Percentiles rank a stretch among this genome's conserved stretches.
These are phyloP conservation scores for Fusarium penzigii DNA, from an alignment of 2,329 filamentous ascomycete genomes.

Conservation along the genomic window DNA sequence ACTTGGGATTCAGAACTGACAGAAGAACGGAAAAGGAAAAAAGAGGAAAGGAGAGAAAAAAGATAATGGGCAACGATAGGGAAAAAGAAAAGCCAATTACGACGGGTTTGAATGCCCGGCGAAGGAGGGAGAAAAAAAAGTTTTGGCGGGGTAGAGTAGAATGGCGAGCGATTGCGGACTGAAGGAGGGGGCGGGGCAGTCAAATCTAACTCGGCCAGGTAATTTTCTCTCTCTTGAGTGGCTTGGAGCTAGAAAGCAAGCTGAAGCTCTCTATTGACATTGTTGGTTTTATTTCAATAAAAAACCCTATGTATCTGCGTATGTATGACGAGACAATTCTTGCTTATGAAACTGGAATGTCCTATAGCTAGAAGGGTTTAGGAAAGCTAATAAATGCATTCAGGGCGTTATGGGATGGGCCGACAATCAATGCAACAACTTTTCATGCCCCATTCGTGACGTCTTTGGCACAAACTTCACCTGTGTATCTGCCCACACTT, in stretches of 20 bases:
- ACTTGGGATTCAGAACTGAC: not conserved
- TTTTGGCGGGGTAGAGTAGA: conserved; percentile 30
- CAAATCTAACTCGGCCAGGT: not conserved
- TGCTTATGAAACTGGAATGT: no score
- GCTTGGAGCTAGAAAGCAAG: not conserved
- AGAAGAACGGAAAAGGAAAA: conserved; percentile 12
- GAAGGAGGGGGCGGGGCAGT: conserved; percentile 25
- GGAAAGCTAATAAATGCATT: not conserved
- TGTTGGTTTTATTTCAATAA: not conserved
- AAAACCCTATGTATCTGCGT: no score
- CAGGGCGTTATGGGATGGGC: not conserved
- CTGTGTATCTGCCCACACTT: no score
- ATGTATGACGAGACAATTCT: no score
- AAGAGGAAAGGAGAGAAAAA: not conserved
- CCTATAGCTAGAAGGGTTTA: not conserved
- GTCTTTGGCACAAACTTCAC: not conserved
- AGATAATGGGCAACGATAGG: not conserved
- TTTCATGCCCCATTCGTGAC: not conserved
- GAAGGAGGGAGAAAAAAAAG: conserved; percentile 25
- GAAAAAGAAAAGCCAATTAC: conserved; percentile 17
- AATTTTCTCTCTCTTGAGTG: not conserved
- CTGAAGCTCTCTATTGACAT: not conserved
- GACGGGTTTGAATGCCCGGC: conserved; percentile 21
- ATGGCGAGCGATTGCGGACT: conserved; percentile 18
- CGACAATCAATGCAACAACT: not conserved